These are phyloP conservation scores for Cutaneotrichosporon spelunceum DNA, from an alignment of 1,284 basidiomycete species.

Conservation along the genomic window DNA sequence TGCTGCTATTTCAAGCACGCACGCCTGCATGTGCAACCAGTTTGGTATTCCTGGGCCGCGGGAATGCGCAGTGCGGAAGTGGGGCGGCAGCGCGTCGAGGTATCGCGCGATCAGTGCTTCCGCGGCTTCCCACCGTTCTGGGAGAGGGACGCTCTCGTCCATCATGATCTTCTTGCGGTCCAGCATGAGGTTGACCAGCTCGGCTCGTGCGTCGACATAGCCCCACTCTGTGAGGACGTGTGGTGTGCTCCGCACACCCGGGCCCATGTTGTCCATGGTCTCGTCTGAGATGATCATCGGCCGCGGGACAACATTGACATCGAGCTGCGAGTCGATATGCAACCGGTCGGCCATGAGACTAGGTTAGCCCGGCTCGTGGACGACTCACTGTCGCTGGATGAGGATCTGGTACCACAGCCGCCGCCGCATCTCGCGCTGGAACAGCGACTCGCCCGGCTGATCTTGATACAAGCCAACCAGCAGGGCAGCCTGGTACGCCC, in stretches of 20 bases:
- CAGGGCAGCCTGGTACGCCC: conserved; percentile 8
- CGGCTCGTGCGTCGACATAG: conserved; percentile 3
- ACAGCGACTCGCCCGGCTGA: neutral
- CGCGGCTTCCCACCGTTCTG: conserved; percentile 5
- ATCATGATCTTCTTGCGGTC: conserved; percentile 5
- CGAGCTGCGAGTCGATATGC: conserved; percentile 4
- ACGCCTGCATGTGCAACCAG: conserved; percentile 43
- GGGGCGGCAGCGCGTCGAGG: neutral
- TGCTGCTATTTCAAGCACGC: conserved; percentile 24
- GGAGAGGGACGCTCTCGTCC: neutral
- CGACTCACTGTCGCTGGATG: conserved; percentile 4
- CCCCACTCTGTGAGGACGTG: conserved; percentile 8
- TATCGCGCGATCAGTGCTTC: conserved; percentile 1
- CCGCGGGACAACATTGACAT: conserved; percentile 7
- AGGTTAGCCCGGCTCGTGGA: neutral
- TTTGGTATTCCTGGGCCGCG: conserved; percentile 37
- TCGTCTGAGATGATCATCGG: conserved; percentile 8
- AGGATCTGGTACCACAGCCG: conserved; percentile 2
- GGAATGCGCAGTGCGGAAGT: conserved; percentile 7
- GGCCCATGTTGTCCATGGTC: neutral
- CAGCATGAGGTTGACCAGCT: neutral
- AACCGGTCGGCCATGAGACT: conserved; percentile 6
- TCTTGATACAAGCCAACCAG: conserved; percentile 6
- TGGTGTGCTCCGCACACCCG: neutral
- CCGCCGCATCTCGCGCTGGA: conserved; percentile 6